Conservation (phyloP, 345 rosid genomes). For the Salix brachista region DNA sequence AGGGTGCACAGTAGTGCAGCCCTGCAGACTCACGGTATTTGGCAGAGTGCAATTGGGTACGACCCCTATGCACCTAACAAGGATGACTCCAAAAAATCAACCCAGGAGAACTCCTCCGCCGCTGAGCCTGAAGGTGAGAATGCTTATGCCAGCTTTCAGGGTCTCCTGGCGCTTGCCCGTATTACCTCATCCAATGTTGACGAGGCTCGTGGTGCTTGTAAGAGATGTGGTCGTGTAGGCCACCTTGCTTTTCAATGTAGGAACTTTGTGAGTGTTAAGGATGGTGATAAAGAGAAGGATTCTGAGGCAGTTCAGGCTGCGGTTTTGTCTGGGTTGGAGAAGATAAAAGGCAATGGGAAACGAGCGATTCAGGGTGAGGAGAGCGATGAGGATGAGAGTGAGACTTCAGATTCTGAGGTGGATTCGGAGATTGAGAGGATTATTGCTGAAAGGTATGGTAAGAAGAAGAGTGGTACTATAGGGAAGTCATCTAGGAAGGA, state of each 20-base stretch:
- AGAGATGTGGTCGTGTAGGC: constrained; percentile 91
- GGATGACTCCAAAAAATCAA: constrained; percentile 57
- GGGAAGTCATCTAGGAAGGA: constrained; percentile 31
- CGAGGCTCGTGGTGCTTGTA: constrained; percentile 90
- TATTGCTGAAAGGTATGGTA: constrained; percentile 70
- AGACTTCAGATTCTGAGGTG: constrained; percentile 73
- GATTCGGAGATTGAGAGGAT: constrained; percentile 90
- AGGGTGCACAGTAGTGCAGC: constrained; percentile 99
- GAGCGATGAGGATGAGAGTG: constrained; percentile 72
- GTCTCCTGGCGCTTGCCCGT: constrained; percentile 77
- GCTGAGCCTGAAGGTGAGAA: constrained; percentile 67
- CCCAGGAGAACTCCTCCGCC: constrained; percentile 35
- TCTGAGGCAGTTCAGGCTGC: constrained; percentile 54
- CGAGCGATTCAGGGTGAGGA: constrained; percentile 37
- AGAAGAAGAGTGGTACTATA: constrained; percentile 41
- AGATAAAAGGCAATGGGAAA: constrained; percentile 61
- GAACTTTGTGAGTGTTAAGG: constrained; percentile 76
- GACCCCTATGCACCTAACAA: constrained; percentile 94
- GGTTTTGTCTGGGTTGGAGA: constrained; percentile 66
- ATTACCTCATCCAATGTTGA: constrained; percentile 71
- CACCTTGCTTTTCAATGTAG: constrained; percentile 87
- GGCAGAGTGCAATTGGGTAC: constrained; percentile 96
- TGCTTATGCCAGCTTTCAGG: constrained; percentile 76
- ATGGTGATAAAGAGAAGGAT: constrained; percentile 63
- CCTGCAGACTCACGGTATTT: constrained; percentile 91